A percentile compares a stretch with the other conserved stretches of the same genome.
Evolutionary conservation across 345 rosid species (phyloP).

Genomic region (Eucalyptus cloeziana): DNA sequence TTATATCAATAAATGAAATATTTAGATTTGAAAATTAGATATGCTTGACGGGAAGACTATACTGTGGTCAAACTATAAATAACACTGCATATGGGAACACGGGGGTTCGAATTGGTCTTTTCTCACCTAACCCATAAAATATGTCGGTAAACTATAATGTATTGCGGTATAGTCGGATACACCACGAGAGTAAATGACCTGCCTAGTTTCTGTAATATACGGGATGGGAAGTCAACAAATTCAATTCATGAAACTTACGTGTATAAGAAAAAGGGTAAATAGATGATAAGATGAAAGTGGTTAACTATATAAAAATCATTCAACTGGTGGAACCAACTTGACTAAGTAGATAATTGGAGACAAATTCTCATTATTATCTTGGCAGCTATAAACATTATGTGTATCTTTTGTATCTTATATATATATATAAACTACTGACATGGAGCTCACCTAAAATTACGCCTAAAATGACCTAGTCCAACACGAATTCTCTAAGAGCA

Average conservation of each 20-base stretch:
- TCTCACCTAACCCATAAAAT: background rate
- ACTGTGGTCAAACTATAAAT: background rate
- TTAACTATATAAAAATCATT: background rate
- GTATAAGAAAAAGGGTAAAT: background rate
- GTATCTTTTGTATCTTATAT: no score
- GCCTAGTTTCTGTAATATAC: background rate
- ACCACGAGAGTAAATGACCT: background rate
- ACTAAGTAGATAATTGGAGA: background rate
- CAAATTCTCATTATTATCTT: background rate
- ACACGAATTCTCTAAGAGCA: background rate
- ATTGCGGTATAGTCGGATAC: background rate
- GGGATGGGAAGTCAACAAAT: background rate
- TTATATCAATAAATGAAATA: background rate
- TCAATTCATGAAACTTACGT: background rate
- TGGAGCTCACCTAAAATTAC: background rate
- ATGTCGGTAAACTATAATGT: background rate
- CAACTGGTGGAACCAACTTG: no score
- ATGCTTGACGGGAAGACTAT: background rate
- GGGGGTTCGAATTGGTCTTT: background rate
- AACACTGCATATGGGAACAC: background rate
- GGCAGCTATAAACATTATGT: background rate
- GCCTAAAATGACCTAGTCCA: conserved; percentile 8
- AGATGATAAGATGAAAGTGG: background rate
- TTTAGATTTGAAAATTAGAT: background rate
- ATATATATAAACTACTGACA: no score